Evolutionary conservation across 306 rosid species (phyloP).

Genomic region (Rubus parviflorus): DNA sequence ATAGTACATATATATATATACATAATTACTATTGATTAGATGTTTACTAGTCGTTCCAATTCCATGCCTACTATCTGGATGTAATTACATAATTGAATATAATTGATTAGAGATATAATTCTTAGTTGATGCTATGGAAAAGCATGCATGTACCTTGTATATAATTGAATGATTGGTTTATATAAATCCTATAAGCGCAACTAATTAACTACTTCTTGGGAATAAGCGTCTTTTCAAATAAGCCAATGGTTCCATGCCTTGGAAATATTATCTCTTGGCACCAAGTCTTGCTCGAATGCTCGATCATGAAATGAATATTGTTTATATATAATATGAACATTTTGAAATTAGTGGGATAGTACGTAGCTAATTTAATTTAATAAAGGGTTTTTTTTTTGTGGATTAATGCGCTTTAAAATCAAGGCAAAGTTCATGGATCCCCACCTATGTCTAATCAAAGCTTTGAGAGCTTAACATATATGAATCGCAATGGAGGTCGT

Average conservation of each 20-base stretch:
- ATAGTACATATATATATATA: neutral
- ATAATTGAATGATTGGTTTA: constrained; percentile 19
- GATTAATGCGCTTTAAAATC: constrained; percentile 44
- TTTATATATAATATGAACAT: constrained; percentile 9
- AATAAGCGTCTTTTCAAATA: constrained; percentile 13
- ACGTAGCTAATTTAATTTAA: constrained; percentile 1
- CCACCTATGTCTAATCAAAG: constrained; percentile 53
- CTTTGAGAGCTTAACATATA: constrained; percentile 25
- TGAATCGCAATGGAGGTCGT: constrained; percentile 13
- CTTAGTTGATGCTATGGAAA: constrained; percentile 18
- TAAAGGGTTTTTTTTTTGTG: constrained; percentile 23
- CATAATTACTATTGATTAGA: constrained; percentile 4
- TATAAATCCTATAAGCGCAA: neutral
- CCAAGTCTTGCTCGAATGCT: neutral
- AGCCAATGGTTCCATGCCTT: constrained; percentile 21
- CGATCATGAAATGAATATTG: neutral
- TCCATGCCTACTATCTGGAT: constrained; percentile 12
- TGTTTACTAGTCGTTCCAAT: constrained; percentile 14
- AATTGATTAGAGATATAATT: too few species aligned
- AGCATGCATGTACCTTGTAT: neutral
- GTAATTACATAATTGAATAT: neutral
- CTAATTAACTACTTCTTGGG: neutral
- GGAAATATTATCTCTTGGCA: constrained; percentile 24
- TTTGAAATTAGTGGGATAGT: constrained; percentile 22
- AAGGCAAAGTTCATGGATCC: constrained; percentile 39